Evolutionary conservation across 2,329 filamentous ascomycete species (phyloP), one percentile per base, ranked within the genome.

Genomic region (Hypoxylon rubiginosum): DNA sequence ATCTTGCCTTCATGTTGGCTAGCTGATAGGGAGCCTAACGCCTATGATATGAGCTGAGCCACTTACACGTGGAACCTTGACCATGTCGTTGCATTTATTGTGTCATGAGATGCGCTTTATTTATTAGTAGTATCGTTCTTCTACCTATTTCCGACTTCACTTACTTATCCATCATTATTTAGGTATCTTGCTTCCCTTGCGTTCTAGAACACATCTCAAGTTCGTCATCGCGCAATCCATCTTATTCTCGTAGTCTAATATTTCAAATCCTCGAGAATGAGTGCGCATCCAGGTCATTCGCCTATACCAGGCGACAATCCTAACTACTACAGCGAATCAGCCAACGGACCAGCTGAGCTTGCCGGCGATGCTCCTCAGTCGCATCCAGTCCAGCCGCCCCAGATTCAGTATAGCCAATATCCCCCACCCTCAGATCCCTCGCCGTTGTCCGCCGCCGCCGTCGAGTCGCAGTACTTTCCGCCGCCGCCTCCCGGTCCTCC

Each of bases 401-500:
- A 45, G 24, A 32, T 15, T n/a, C 60, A 62, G 21, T 55, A 58
- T 17, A 21, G 21, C 9, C 61, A 65, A 62, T 51, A 61, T 50
- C 64, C 55, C 49, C 64, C 45, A 5, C 45, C 64, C 61, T 24
- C 56, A 19, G 57, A 45, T 15, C 49, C 49, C 32, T 62, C 61
- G 10, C 48, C 58, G 6, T 28, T 55, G 6, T 61, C 62, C 46
- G 26, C 43, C n/a, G 41, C 62, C 46, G 26, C 43, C n/a, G 41
- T 53, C 48, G 57, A 67, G 11, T 39, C 55, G 43, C 60, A 60
- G 26, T 60, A 68, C 51, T 70, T 56, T 28, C 68, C 65, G 10
- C 68, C 66, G 1, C 68, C 68, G 10, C 68, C 68, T 28, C 68
- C 68, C 17, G 68, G 68, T 3, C 68, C 68, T 54, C 68, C 68